Base-by-base conservation (phyloP, 129 eudicot genomes). In the Ambrosia trifida region DNA sequence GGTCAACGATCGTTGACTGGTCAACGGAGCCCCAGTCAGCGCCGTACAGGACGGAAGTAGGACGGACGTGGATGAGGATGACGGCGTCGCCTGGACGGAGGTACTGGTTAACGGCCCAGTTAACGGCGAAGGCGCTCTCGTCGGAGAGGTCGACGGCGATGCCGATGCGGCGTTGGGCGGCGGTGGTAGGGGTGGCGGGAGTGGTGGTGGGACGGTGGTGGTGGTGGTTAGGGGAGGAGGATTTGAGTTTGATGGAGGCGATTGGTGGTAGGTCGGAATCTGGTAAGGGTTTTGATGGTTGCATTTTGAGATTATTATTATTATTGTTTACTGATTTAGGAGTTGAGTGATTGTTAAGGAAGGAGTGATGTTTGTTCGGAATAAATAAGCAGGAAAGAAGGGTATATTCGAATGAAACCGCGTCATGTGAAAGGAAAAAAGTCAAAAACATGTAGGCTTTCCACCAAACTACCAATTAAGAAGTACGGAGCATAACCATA, bases 11-110 rank as follows among this genome's bases (percentile, higher is more conserved):
- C 28, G 28, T 69, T 16, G 91, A 72, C 43, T 79, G 78, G 33
- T 92, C 96, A 31, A 89, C 88, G 30, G 95, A 92, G 43, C 98
- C 98, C 98, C 98, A 92, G 7, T 92, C 98, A 7, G 98, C 98
- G 9, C 98, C 98, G 80, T 92, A 92, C 9, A 92, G 96, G 56
- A 92, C 98, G 44, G 98, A 92, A 7, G 98, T 92, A 4, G 98
- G 96, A 8, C 98, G 91, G 66, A 92, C 98, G 74, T 92, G 98
- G 81, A 92, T 61, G 32, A 92, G 83, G 57, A 89, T 82, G 10
- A 92, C 98, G 58, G 98, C 94, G 76, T 92, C 98, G 0, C 96
- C 96, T 24, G 98, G 98, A 4, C 98, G 93, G 83, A 92, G 91
- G 49, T 92, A 92, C 78, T 92, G 90, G 30, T 85, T 83, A 14